phyloP scores from a whole-genome alignment of 148 eudicot genomes.

The Linanthus parryae region DNA sequence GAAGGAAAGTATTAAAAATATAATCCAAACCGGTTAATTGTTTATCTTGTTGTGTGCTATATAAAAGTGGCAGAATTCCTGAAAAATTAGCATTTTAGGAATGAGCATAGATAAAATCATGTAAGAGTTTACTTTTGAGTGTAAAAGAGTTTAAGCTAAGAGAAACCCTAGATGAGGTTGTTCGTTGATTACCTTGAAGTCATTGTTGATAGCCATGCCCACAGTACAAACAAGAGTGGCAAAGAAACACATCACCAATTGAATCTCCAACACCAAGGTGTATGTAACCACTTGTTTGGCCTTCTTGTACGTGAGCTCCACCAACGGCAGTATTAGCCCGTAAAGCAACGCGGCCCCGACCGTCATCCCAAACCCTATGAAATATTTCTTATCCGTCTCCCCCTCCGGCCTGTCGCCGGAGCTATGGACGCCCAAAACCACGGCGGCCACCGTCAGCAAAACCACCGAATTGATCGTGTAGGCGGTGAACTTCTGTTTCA shows the following conservation, averaged over 20 bases:
- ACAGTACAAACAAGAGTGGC: slow-evolving; percentile 48
- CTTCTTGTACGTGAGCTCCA: slow-evolving; percentile 50
- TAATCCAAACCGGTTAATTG: no score
- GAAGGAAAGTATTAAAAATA: no score
- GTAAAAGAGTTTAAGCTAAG: no score
- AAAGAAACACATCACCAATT: slow-evolving; percentile 38
- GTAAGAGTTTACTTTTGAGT: no score
- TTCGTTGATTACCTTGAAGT: slow-evolving; percentile 54
- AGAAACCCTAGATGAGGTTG: not conserved
- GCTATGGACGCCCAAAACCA: slow-evolving; percentile 44
- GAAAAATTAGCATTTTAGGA: no score
- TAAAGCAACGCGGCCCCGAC: slow-evolving; percentile 40
- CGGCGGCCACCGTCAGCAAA: slow-evolving; percentile 49
- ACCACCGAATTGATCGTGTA: slow-evolving; percentile 49
- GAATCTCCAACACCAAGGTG: slow-evolving; percentile 60
- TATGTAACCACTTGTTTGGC: slow-evolving; percentile 31
- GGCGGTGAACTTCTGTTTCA: slow-evolving; percentile 49
- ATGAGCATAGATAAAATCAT: no score
- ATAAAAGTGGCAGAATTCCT: no score
- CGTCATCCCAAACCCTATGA: slow-evolving; percentile 44
- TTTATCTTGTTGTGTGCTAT: no score
- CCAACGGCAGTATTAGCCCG: slow-evolving; percentile 46
- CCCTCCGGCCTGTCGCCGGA: slow-evolving; percentile 43
- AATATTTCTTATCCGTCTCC: slow-evolving; percentile 25
- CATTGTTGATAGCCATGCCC: slow-evolving; percentile 48